Percentiles rank a stretch among this genome's conserved stretches.
Evolutionary conservation across 352 stramenopile genomes (phyloP).

Genomic region (Phytophthora sansomeana): DNA sequence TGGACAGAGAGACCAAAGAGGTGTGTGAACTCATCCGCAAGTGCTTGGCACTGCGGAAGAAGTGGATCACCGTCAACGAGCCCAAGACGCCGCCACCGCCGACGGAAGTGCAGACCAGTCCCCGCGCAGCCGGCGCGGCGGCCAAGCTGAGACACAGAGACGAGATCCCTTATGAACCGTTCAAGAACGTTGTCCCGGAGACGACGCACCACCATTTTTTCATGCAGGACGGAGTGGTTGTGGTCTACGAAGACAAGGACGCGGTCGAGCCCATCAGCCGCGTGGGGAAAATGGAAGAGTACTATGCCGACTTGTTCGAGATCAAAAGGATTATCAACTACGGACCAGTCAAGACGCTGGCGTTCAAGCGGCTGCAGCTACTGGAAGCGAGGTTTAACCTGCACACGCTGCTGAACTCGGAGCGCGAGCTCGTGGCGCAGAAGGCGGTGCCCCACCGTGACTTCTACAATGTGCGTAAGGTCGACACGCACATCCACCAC

Average conservation of each 20-base stretch:
- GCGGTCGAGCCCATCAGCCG: conserved; percentile 42
- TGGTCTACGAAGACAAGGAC: conserved; percentile 51
- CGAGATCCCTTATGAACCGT: conserved; percentile 77
- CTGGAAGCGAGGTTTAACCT: conserved; percentile 96
- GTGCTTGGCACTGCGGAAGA: conserved; percentile 70
- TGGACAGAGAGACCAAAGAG: conserved; percentile 79
- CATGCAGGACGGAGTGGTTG: conserved; percentile 71
- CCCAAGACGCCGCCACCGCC: conserved; percentile 20
- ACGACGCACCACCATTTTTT: conserved; percentile 59
- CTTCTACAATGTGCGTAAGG: conserved; percentile 98
- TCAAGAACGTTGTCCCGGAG: conserved; percentile 46
- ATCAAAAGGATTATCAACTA: conserved; percentile 89
- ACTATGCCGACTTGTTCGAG: conserved; percentile 82
- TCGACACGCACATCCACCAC: conserved; percentile 99
- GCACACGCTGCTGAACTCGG: conserved; percentile 96
- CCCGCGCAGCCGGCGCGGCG: conserved; percentile 42
- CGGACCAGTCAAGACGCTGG: conserved; percentile 87
- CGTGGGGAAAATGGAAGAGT: conserved; percentile 62
- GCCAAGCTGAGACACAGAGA: conserved; percentile 68
- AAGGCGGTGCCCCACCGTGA: conserved; percentile 98
- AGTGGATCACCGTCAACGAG: conserved; percentile 75
- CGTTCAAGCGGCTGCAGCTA: conserved; percentile 90
- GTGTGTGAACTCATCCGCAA: conserved; percentile 85
- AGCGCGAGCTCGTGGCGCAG: conserved; percentile 95
- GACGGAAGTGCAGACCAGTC: conserved; percentile 41